Evolutionary conservation across 306 rosid genomes (phyloP), one percentile per base, ranked within the genome.

Genomic region (Trifolium pratense): DNA sequence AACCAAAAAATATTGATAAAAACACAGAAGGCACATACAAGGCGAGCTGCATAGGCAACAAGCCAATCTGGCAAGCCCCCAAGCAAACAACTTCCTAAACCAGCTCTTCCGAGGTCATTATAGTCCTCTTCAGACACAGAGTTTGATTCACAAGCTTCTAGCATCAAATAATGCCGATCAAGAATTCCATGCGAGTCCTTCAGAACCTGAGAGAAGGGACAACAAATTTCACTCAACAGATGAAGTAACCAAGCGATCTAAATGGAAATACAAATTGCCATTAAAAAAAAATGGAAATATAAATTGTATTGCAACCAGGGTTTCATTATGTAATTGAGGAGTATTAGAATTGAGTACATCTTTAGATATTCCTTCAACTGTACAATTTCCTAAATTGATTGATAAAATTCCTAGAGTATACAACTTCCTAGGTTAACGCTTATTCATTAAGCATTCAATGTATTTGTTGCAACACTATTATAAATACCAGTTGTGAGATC

Each of bases 41-140:
- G 84, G 75, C 97, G 99, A 72, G 97, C 99, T 1, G 99, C 85
- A 86, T 95, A 95, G 37, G 96, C 97, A 77, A 95, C 88, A 65
- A 92, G 82, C 99, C 99, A 95, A 76, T 95, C 96, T 58, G 99
- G 99, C 75, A 95, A 83, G 73, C 99, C 97, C 68, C 88, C 99
- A 64, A 95, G 97, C 87, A 95, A 89, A 66, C 99, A 95, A 82
- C 91, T 88, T 77, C 97, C 99, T 63, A 95, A 84, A 83, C 99
- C 99, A 74, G 99, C 99, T 84, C 97, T 88, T 72, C 86, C 89
- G 72, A 95, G 85, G 60, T 90, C 99, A 79, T 86, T 88, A 75
- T 88, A 88, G 75, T 95, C 99, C 61, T 95, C 97, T 78, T 90
- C 97, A 23, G 97, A 87, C 5, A 90, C 97, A 5, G 78, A 82